These are phyloP conservation scores for Paraconiothyrium brasiliense DNA, from an alignment of 2,329 filamentous ascomycete species.

Conservation along the genomic window DNA sequence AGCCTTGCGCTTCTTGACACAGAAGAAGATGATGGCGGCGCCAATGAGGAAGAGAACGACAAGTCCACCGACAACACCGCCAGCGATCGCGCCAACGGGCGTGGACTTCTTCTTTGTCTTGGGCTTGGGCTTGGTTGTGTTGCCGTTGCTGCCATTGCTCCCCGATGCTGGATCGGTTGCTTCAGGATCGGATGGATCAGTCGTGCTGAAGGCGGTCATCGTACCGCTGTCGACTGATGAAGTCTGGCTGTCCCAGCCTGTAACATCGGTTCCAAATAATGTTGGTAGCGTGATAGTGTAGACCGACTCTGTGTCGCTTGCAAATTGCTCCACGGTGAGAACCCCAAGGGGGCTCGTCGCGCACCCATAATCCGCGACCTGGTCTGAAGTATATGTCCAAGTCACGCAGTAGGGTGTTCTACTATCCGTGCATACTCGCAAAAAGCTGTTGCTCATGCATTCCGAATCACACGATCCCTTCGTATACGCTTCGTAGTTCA, in stretches of 20 bases:
- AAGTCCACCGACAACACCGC: constrained; percentile 31
- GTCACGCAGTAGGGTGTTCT: constrained; percentile 37
- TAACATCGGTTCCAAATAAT: constrained; percentile 27
- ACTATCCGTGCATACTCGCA: constrained; percentile 34
- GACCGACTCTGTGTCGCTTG: constrained; percentile 22
- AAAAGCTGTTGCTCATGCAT: constrained; percentile 33
- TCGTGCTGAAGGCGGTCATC: constrained; percentile 1
- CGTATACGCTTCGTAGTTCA: constrained; percentile 30
- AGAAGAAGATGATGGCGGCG: constrained; percentile 29
- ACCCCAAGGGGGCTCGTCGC: constrained; percentile 20
- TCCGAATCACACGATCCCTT: constrained; percentile 26
- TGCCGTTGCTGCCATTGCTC: not conserved
- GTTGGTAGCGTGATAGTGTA: constrained; percentile 30
- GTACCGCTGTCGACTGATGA: constrained; percentile 4
- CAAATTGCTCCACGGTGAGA: constrained; percentile 29
- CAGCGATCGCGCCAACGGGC: constrained; percentile 30
- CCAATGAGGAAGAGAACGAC: constrained; percentile 28
- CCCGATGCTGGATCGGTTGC: not conserved
- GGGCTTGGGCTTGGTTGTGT: not conserved
- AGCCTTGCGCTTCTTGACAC: constrained; percentile 33
- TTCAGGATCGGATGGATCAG: not conserved
- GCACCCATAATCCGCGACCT: constrained; percentile 36
- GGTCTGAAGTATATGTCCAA: constrained; percentile 36
- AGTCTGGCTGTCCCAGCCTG: constrained; percentile 13
- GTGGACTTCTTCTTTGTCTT: constrained; percentile 25